Base-by-base conservation (phyloP, 2,329 filamentous ascomycete species). In the Phoma sp. region DNA sequence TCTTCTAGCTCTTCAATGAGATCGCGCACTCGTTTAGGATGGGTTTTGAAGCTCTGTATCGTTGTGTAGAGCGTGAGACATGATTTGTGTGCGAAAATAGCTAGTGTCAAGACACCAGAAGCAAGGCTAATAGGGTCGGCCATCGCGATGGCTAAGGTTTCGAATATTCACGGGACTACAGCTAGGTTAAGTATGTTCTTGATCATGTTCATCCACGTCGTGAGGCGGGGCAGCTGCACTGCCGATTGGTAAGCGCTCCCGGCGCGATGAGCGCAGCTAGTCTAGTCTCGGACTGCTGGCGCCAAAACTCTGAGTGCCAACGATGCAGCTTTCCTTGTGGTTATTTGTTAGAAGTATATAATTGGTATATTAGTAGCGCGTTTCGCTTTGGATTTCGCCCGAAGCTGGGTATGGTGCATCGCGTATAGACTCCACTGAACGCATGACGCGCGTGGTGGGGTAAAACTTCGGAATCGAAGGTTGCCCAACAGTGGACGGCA, bases 111-210 rank as follows among this genome's bases (percentile, higher is more conserved):
- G 2, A 62, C 14, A 2, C 57, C 55, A 46, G 56, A 61, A 39
- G 53, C 47, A 28, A 55, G 45, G 43, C 49, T 53, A 23, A 61
- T 54, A 33, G 53, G 52, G 29, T 61, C 50, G 7, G 56, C 59
- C 50, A 61, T 61, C 12, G 34, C 18, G 30, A 55, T n/a, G n/a
- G n/a, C n/a, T 38, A 26, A 46, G 37, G 39, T 17, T n/a, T 38
- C 12, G 12, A 20, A 26, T 20, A 10, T 14, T 34, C 28, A 15
- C 42, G 29, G 46, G 46, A 49, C 29, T 12, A 15, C 42, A 21
- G 23, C 25, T 46, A 37, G 25, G 12, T 46, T 37, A 46, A 46
- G 23, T 46, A 37, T 26, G 15, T 37, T 46, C 32, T 29, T n/a
- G 23, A 29, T 46, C 17, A 23, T 29, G 2, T n/a, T 4, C 32